Base-by-base conservation (phyloP, 116 monocot species). In the Phalaenopsis hybrid region DNA sequence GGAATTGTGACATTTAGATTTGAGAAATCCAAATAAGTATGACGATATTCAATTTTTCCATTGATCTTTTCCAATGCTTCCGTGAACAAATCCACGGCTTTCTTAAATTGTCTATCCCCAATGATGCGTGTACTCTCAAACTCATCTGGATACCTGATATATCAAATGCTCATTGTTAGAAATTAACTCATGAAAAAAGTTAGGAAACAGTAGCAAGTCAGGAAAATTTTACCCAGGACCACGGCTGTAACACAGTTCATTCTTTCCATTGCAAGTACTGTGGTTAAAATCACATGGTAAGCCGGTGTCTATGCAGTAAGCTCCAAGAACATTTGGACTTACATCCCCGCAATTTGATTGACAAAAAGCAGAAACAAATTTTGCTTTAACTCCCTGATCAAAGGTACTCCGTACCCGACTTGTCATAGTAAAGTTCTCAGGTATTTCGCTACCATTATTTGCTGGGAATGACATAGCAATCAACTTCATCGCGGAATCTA, bases 311-410 rank as follows among this genome's bases (percentile, higher is more conserved):
- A 90, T 95, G 85, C 99, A 99, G 85, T 91, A 99, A 59, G 99
- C 55, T 75, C 99, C 99, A 50, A 93, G 90, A 1, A 95, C 92
- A 86, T 99, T 99, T 86, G 99, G 99, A 67, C 95, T 99, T 44
- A 99, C 95, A 90, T 99, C 99, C 63, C 95, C 99, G 87, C 95
- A 99, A 81, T 99, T 99, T 76, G 93, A 90, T 84, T 99, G 99
- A 81, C 99, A 99, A 84, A 99, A 99, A 77, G 99, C 99, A 67
- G 95, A 89, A 12, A 99, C 91, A 83, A 94, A 99, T 82, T 87
- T 89, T 43, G 93, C 90, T 65, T 59, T 86, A 67, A 80, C 74
- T 44, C 88, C 89, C 81, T 84, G 85, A 41, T 83, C 80, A 72
- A 55, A 55, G 55, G 77, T 84, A 83, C 87, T 92, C 44, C 95